Base-by-base conservation (phyloP, 768 basidiomycete genomes). In the Strobilomyces dryophilus region DNA sequence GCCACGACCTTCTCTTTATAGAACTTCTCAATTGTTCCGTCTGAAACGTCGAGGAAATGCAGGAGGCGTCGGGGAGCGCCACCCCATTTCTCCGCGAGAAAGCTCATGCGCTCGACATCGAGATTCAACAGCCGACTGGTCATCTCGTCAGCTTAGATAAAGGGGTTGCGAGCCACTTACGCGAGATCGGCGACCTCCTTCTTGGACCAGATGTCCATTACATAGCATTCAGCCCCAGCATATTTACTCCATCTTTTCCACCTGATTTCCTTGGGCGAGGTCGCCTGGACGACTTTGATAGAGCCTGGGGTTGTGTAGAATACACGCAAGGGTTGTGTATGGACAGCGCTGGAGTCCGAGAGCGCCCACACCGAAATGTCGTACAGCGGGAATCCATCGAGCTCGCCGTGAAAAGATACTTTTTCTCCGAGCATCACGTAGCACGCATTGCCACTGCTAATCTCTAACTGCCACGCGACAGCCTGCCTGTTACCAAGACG, bases 181-280 rank as follows among this genome's bases (percentile, higher is more conserved):
- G 24, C 24, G 24, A 24, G 24, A 24, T 24, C 24, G 24, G 24
- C 24, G 24, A 24, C 4, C 24, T 24, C 24, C 24, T 24, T 24
- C 24, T 24, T 4, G 24, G 24, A 24, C 24, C 24, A 24, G 24
- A 24, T 24, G 4, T 24, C 24, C 24, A 24, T 24, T 24, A 24
- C 4, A 24, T 24, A 24, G 24, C 24, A 24, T 24, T 24, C 4
- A 24, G 24, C 24, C 24, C 24, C 2, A 24, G 2, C 14, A 2
- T 44, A 20, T 6, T 47, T 50, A 3, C 34, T 57, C 55, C 55
- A 57, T 12, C 34, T 21, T 5, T 43, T 41, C 48, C 48, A 54
- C 3, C 34, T 32, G 0, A 6, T 4, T 4, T 8, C 3, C 15
- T 20, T 4, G 8, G 48, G 46, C 9, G 27, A 7, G 3, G 49